Base-by-base conservation (phyloP, 495 filamentous ascomycete genomes). In the Tuber microsphaerosporum region DNA sequence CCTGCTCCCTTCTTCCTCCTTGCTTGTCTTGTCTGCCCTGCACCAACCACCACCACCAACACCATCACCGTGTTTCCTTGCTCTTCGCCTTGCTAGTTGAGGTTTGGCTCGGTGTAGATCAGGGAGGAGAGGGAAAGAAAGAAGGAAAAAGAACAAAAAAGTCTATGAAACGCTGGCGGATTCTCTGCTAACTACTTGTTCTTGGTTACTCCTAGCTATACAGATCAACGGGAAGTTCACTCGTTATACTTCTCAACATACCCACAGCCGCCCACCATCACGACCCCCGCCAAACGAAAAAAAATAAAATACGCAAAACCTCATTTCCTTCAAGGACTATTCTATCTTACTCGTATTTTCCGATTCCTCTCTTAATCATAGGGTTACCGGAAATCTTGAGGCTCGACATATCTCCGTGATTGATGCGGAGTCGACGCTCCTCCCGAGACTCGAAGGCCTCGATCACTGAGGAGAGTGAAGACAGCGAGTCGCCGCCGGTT, bases 351-450 rank as follows among this genome's bases (percentile, higher is more conserved):
- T 37, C 69, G 45, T 73, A 51, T 37, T 73, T 41, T 22, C 45
- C 70, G 76, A 43, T 76, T 79, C 80, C 70, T 46, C 51, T 74
- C 76, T 76, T 70, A n/a, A 42, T 68, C 74, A 71, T 81, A 79
- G 71, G 69, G 56, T 22, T 51, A 37, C 75, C 75, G 68, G 68
- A 75, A 73, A 65, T 65, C 56, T 65, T 70, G 39, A 68, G 69
- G 34, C 65, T 76, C 51, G 71, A 68, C 44, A 46, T 75, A 73
- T 37, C 73, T 74, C 69, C 75, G 76, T 72, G 74, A 80, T 82
- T 82, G 81, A 82, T 82, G 81, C 80, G 80, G 80, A 82, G 81
- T 82, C 80, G 81, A 82, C 80, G 81, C 71, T 82, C 81, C 77
- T 82, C 81, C 70, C 81, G 80, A 76, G 81, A 82, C 74, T 82